Conservation (phyloP, 768 basidiomycete species). For the Termitomyces titanicus region DNA sequence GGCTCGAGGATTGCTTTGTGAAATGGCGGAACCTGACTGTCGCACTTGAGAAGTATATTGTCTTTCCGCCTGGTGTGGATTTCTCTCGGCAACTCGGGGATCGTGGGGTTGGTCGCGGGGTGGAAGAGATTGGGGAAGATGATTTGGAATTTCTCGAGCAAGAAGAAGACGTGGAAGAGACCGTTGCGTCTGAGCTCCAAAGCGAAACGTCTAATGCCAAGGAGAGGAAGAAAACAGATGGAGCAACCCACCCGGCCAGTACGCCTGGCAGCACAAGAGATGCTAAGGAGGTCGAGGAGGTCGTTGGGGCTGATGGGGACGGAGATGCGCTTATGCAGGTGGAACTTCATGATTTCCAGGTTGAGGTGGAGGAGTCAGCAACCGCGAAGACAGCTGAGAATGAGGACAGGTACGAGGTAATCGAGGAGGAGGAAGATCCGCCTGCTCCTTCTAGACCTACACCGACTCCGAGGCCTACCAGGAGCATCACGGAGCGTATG, state of each 20-base stretch:
- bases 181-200: conserved; percentile 14
- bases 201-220: conserved; percentile 1
- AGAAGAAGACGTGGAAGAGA: conserved; percentile 17
- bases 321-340: conserved; percentile 5
- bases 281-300: conserved; percentile 25
- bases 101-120: conserved; percentile 31
- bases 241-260: conserved; percentile 14
- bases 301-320: conserved; percentile 12
- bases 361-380: background rate
- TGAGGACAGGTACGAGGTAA: background rate
- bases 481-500: conserved; percentile 14
- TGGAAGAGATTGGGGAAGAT: conserved; percentile 23
- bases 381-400: background rate
- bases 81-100: conserved; percentile 47
- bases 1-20: conserved; percentile 88
- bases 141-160: conserved; percentile 21
- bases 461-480: conserved; percentile 9
- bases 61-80: conserved; percentile 66
- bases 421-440: conserved; percentile 1
- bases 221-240: conserved; percentile 5
- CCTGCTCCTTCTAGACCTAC: conserved; percentile 3
- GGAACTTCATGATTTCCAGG: background rate
- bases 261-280: conserved; percentile 28
- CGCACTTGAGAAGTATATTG: conserved; percentile 62
- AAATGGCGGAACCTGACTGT: conserved; percentile 72